These are phyloP conservation scores for Rhynchospora pubera DNA, from an alignment of 176 grass and related monocot genomes.

Conservation along the genomic window DNA sequence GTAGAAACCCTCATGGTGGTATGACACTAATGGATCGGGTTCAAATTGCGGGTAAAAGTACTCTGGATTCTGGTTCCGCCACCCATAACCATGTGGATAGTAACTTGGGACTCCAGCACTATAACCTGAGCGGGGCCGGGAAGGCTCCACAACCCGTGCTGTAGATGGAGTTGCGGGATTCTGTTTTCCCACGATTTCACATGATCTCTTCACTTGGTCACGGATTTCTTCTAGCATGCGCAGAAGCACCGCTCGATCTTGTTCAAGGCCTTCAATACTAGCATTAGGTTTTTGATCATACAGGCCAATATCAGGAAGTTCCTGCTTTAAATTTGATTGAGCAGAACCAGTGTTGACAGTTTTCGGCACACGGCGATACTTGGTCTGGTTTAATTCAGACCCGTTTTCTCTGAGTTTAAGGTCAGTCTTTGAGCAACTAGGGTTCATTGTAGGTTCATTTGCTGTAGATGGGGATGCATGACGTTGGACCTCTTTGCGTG, in stretches of 20 bases:
- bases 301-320: conserved; percentile 25
- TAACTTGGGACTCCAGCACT: conserved; percentile 35
- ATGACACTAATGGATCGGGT: conserved; percentile 57
- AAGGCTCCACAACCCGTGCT: conserved; percentile 10
- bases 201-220: conserved; percentile 68
- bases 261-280: conserved; percentile 68
- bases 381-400: conserved; percentile 25
- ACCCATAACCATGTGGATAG: conserved; percentile 50
- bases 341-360: conserved; percentile 10
- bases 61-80: conserved; percentile 34
- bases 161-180: conserved; percentile 21
- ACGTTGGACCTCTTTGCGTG: not conserved
- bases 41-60: conserved; percentile 59
- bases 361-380: conserved; percentile 44
- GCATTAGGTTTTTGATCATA: conserved; percentile 21
- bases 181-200: conserved; percentile 40
- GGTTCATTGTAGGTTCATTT: conserved; percentile 19
- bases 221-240: conserved; percentile 90
- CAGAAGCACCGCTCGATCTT: conserved; percentile 61
- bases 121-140: conserved; percentile 24
- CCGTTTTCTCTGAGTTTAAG: conserved; percentile 21
- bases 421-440: conserved; percentile 27
- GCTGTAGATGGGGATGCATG: not conserved
- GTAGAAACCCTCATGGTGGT: conserved; percentile 64
- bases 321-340: conserved; percentile 5